Base-by-base conservation (phyloP, 2,329 filamentous ascomycete genomes). In the Colletotrichum phormii region DNA sequence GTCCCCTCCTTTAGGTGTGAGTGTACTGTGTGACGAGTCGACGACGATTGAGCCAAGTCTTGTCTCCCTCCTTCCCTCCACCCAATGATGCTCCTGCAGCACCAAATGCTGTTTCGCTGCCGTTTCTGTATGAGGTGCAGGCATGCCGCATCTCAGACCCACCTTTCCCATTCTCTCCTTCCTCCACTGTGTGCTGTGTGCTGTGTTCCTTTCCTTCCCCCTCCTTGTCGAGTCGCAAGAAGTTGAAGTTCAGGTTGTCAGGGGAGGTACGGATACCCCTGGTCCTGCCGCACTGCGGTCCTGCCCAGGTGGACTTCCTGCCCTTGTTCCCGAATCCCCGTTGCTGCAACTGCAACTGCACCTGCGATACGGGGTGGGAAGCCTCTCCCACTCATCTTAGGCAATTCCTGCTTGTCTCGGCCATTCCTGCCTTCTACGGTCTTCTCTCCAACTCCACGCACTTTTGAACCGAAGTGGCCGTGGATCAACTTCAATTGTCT, bases 391-490 rank as follows among this genome's bases (percentile, higher is more conserved):
- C 22, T 49, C 35, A 53, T 33, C 57, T 64, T 69, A 61, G 70
- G 70, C 70, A 64, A 61, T 51, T 64, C 66, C 51, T 61, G 33
- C 55, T 70, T 55, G 24, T 70, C 70, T 72, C 66, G 66, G 70
- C 60, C 70, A 61, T 60, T 55, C 66, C 42, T 72, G 63, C 70
- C 70, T 46, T 70, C 46, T 46, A 18, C 54, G 46, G 37, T 42
- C 61, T 42, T 54, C 26, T 46, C 64, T 71, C 59, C 53, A 54
- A 60, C 59, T 69, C 37, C 58, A 35, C 54, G 42, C 15, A 68
- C 57, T 46, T 66, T 67, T 64, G 63, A 60, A n/a, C 54, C 13
- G 24, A 53, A 29, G 49, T 18, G 60, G 51, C 13, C 42, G 60
- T 15, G 42, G 51, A 46, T 53, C 64, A 57, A 53, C 35, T 46